These are phyloP conservation scores for Simplicillium sp. DNA, from an alignment of 2,329 filamentous ascomycete genomes.

Conservation along the genomic window DNA sequence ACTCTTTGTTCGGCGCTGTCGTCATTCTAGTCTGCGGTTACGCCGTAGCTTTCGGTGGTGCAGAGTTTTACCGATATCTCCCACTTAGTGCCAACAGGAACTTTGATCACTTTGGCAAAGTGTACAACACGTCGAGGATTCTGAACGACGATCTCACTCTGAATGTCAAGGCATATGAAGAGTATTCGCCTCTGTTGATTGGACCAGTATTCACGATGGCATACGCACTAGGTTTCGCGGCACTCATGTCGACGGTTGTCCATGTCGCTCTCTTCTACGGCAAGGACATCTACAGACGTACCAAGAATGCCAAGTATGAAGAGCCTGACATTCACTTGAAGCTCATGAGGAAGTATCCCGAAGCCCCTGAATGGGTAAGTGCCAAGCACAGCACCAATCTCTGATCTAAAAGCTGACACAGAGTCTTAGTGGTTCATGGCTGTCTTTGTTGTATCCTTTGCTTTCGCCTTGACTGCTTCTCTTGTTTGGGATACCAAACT, in stretches of 20 bases:
- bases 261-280: slow-evolving; percentile 45
- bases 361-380: slow-evolving; percentile 38
- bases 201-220: slow-evolving; percentile 44
- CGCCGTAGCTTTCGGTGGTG: slow-evolving; percentile 36
- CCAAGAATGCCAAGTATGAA: slow-evolving; percentile 22
- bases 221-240: slow-evolving; percentile 49
- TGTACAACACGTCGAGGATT: slow-evolving; percentile 44
- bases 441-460: slow-evolving; percentile 38
- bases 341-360: slow-evolving; percentile 47
- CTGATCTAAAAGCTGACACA: too few relatives aligned
- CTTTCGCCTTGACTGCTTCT: slow-evolving; percentile 27
- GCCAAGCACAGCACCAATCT: too few relatives aligned
- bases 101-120: slow-evolving; percentile 46
- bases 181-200: slow-evolving; percentile 44
- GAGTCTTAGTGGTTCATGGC: slow-evolving; percentile 33
- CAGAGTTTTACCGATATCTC: slow-evolving; percentile 41
- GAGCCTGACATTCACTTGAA: slow-evolving; percentile 41
- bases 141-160: slow-evolving; percentile 37
- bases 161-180: slow-evolving; percentile 39
- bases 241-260: slow-evolving; percentile 40
- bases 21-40: slow-evolving; percentile 41
- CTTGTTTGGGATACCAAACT: slow-evolving; percentile 28
- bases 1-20: slow-evolving; percentile 34
- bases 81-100: slow-evolving; percentile 41
- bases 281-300: slow-evolving; percentile 29